These are phyloP conservation scores for Glonium stellatum DNA, from an alignment of 495 filamentous ascomycete species.

Conservation along the genomic window DNA sequence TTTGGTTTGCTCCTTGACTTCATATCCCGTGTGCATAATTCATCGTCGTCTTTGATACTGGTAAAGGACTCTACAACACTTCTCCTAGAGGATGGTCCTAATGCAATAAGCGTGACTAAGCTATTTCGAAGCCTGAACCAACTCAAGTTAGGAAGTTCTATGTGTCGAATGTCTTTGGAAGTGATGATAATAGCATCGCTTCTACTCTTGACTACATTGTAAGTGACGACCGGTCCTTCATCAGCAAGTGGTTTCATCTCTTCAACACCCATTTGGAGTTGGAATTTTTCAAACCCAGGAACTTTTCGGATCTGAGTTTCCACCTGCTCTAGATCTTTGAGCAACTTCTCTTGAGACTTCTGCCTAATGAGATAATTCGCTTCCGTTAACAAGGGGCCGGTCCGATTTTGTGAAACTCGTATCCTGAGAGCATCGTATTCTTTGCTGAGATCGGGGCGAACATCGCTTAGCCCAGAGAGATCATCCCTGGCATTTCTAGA, in stretches of 20 bases:
- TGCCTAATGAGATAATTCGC: background rate
- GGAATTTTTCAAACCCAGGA: background rate
- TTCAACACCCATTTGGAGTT: background rate
- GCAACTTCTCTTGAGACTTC: too few relatives aligned
- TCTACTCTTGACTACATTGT: background rate
- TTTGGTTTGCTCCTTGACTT: too few relatives aligned
- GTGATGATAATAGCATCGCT: background rate
- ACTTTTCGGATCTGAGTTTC: background rate
- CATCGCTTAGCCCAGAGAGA: background rate
- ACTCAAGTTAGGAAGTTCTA: background rate
- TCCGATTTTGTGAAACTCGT: background rate
- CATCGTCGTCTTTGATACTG: too few relatives aligned
- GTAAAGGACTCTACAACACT: too few relatives aligned
- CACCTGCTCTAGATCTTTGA: background rate
- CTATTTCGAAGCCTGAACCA: background rate
- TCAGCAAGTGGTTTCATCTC: background rate
- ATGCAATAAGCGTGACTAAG: background rate
- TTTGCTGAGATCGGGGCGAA: background rate
- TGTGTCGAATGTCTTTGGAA: background rate
- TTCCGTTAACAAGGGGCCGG: background rate
- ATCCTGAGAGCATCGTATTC: background rate
- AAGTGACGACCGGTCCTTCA: background rate
- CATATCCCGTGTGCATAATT: too few relatives aligned
- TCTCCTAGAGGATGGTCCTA: too few relatives aligned
- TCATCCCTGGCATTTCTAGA: background rate